Base-by-base conservation (phyloP, 2,329 filamentous ascomycete species). In the Alternaria sp. region DNA sequence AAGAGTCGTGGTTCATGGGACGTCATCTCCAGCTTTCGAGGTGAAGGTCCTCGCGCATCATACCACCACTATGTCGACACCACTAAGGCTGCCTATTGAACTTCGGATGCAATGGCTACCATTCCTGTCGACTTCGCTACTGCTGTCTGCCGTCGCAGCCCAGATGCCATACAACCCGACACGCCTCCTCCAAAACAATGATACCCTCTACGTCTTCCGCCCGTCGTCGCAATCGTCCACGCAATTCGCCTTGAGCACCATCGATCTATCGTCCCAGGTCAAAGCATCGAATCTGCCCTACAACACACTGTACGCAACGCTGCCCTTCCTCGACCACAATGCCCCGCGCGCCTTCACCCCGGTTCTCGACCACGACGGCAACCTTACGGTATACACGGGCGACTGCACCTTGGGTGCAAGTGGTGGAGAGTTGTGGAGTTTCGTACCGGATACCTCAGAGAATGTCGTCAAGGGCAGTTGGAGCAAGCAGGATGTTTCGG, bases 121-220 rank as follows among this genome's bases (percentile, higher is more conserved):
- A 10, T 6, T 43, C 4, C 32, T 59, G 21, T 23, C 21, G n/a
- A 17, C 28, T 17, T 26, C 49, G 28, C 59, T 58, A 10, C 40
- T 54, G 26, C 23, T 50, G 17, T 40, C 55, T 13, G 46, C 23
- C 17, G 45, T 28, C 23, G 46, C 56, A n/a, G 81, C 82, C 44
- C 78, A 82, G 52, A 85, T 93, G 56, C 93, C 93, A 25, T 97
- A 96, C 82, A 89, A 90, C 59, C 91, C 93, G 3, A 93, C 93
- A 0, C 88, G 87, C 28, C 86, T 96, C 56, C 86, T 95, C 61
- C 84, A 89, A 49, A 81, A 82, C 57, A 77, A 80, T 64, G 83
- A 87, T 17, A 76, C 87, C 30, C 89, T 89, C 62, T 97, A 96
- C 78, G 85, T 95, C 67, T 89, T 97, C 71, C 83, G 85, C 32